Evolutionary conservation across 2,329 filamentous ascomycete species (phyloP), one percentile per base, ranked within the genome.

Genomic region (Alternaria brassicae): DNA sequence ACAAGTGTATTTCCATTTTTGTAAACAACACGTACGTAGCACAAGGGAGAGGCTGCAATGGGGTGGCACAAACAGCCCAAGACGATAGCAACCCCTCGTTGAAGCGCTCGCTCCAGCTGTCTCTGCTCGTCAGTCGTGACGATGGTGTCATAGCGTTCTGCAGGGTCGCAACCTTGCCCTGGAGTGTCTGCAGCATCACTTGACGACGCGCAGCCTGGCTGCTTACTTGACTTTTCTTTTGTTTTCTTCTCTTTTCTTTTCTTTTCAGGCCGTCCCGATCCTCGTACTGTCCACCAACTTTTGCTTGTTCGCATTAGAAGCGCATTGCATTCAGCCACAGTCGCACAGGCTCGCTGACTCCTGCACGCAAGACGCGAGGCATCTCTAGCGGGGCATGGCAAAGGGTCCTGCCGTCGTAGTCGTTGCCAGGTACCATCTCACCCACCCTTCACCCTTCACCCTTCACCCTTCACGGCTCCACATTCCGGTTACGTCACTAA

Each of bases 341-440:
- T 56, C 58, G 44, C 45, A 58, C 55, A 53, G 58, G 53, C 51
- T 50, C 36, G 23, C 34, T 54, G 52, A 53, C 25, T 48, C 50
- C 62, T 59, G 58, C 57, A 58, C 61, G 44, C 53, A 55, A 56
- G 56, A 59, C 61, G 61, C 58, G 51, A 65, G 40, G 48, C 60
- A 50, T 55, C 50, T 51, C 52, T 62, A 63, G 61, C 59, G 61
- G 60, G 63, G 61, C 62, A 82, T 82, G 80, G 69, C 76, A 53
- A 80, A 80, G 62, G 77, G 79, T 55, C 82, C 82, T 49, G 80
- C 79, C 32, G 80, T 83, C 27, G 79, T 84, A 55, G 80, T 84
- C 58, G 78, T 84, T 67, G 81, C 80, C n/a, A 79, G 81, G 81
- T 81, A 72, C 58, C 39, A 75, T 62, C 42, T 59, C 48, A 30